These are phyloP conservation scores for Phaeodactylum tricornutum DNA, from an alignment of 108 stramenopile genomes.

Conservation along the genomic window DNA sequence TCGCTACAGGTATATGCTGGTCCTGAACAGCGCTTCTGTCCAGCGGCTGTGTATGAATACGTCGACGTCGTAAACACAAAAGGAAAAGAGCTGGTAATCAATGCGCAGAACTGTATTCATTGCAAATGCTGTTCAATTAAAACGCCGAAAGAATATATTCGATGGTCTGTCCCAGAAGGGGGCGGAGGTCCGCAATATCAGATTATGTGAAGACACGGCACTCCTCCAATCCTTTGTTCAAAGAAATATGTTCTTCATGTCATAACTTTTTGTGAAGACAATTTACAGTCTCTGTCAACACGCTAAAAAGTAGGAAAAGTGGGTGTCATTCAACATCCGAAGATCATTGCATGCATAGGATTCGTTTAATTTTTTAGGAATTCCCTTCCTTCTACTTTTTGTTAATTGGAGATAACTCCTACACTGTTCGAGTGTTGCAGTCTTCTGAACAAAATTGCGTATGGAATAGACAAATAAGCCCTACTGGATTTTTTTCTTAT, in stretches of 20 bases:
- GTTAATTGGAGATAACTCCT: no score
- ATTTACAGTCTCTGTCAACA: background rate
- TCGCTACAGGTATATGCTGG: slow-evolving; percentile 84
- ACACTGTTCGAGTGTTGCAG: no score
- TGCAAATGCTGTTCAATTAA: slow-evolving; percentile 99
- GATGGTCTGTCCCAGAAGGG: slow-evolving; percentile 99
- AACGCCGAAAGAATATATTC: slow-evolving; percentile 95
- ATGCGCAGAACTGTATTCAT: slow-evolving; percentile 98
- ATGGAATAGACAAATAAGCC: no score
- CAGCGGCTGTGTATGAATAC: slow-evolving; percentile 94
- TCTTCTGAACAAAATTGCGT: no score
- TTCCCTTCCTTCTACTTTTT: no score
- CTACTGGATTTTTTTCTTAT: no score
- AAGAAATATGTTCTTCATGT: background rate
- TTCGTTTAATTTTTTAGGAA: no score
- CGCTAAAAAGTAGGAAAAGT: no score
- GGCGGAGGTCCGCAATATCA: slow-evolving; percentile 98
- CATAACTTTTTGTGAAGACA: background rate
- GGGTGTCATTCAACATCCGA: no score
- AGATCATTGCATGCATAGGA: no score
- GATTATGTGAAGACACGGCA: slow-evolving; percentile 86
- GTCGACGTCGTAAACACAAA: slow-evolving; percentile 27
- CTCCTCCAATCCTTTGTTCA: background rate
- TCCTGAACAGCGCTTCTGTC: slow-evolving; percentile 97
- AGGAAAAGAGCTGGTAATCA: slow-evolving; percentile 87